These are phyloP conservation scores for Zygnema cylindricum DNA, from an alignment of 139 green algal genomes.

Conservation along the genomic window DNA sequence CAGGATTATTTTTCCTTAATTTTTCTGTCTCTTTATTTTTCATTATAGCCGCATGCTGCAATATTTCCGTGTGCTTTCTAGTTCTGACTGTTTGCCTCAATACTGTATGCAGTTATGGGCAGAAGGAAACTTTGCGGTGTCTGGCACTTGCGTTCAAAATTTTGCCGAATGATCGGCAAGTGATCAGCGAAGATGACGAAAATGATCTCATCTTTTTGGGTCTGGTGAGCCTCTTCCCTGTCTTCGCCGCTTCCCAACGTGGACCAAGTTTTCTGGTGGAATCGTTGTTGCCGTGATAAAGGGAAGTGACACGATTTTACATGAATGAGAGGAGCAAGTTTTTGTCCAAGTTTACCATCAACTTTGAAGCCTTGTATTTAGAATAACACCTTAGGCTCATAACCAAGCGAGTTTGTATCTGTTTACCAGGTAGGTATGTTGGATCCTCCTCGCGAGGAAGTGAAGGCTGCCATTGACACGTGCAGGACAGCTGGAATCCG, in stretches of 20 bases:
- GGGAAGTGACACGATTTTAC: too few species aligned
- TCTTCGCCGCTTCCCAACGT: not conserved
- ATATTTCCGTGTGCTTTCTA: too few species aligned
- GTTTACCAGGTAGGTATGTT: slow-evolving; percentile 63
- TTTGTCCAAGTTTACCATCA: too few species aligned
- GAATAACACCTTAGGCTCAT: too few species aligned
- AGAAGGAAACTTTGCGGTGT: slow-evolving; percentile 74
- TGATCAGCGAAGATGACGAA: slow-evolving; percentile 53
- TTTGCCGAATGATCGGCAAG: slow-evolving; percentile 47
- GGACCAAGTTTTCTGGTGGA: not conserved
- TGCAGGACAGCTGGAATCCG: slow-evolving; percentile 67
- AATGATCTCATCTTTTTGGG: slow-evolving; percentile 63
- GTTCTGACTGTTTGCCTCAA: too few species aligned
- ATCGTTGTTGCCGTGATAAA: too few species aligned
- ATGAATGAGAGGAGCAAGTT: too few species aligned
- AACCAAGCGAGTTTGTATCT: not conserved
- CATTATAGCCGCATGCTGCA: too few species aligned
- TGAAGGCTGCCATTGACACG: slow-evolving; percentile 56
- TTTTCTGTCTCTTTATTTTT: too few species aligned
- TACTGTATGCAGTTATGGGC: slow-evolving; percentile 70
- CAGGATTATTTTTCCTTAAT: too few species aligned
- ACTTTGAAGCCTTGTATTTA: too few species aligned
- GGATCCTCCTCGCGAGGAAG: slow-evolving; percentile 65
- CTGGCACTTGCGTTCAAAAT: slow-evolving; percentile 81
- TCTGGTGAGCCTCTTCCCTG: slow-evolving; percentile 41